phyloP scores from a whole-genome alignment of 2,329 filamentous ascomycete genomes.

The Penicillium oxalicum region DNA sequence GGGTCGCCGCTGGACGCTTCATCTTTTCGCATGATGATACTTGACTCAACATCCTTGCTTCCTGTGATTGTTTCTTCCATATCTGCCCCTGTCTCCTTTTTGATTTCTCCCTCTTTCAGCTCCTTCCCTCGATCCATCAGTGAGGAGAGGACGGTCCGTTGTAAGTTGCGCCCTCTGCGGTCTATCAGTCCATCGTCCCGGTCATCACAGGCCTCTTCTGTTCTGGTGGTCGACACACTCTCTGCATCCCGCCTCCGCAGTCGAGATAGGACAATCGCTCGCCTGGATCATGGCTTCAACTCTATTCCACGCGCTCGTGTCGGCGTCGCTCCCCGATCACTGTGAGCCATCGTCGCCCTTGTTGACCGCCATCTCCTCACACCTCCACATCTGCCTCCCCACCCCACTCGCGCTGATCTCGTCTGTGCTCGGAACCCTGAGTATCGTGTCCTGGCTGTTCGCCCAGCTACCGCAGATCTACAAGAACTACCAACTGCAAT shows the following conservation, averaged over 20 bases:
- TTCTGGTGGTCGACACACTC: no score
- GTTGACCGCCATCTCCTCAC: constrained; percentile 51
- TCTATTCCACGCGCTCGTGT: constrained; percentile 22
- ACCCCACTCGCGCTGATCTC: constrained; percentile 59
- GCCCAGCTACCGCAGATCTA: constrained; percentile 64
- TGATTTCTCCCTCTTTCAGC: no score
- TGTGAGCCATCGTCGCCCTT: constrained; percentile 57
- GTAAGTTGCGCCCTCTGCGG: no score
- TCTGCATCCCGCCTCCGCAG: no score
- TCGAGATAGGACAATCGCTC: not conserved
- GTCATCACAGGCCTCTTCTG: no score
- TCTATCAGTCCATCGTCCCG: no score
- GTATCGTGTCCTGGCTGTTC: constrained; percentile 63
- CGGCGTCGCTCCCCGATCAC: constrained; percentile 47
- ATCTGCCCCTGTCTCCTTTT: no score
- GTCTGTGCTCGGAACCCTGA: constrained; percentile 54
- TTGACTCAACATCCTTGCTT: not conserved
- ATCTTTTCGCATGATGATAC: not conserved
- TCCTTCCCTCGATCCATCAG: no score
- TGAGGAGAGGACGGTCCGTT: no score
- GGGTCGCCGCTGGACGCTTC: not conserved
- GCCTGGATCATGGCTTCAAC: constrained; percentile 25
- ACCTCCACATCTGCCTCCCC: constrained; percentile 58
- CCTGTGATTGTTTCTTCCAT: no score
- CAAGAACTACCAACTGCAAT: constrained; percentile 60